phyloP scores from a whole-genome alignment of 2,329 filamentous ascomycete genomes.

The Lecanoromycetidae sp. region DNA sequence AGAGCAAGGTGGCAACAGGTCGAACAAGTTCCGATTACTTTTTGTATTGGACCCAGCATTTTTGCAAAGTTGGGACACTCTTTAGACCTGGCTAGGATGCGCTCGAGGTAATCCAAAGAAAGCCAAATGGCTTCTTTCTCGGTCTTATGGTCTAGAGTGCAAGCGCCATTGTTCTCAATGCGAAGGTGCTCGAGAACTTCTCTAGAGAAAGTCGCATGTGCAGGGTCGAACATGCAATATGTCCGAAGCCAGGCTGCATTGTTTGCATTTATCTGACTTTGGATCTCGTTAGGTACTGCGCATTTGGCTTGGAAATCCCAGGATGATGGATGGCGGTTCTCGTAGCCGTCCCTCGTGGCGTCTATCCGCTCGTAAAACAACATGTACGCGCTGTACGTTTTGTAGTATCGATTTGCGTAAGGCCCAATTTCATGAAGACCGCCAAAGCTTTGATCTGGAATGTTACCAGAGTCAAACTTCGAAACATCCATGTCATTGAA shows the following conservation, averaged over 20 bases:
- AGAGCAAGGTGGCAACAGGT: conserved; percentile 27
- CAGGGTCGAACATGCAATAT: conserved; percentile 67
- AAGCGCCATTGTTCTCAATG: conserved; percentile 36
- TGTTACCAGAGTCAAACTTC: conserved; percentile 58
- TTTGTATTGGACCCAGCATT: conserved; percentile 42
- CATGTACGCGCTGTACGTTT: conserved; percentile 86
- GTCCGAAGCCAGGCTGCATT: conserved; percentile 63
- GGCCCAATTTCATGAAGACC: conserved; percentile 41
- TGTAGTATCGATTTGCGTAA: conserved; percentile 44
- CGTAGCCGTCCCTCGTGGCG: conserved; percentile 45
- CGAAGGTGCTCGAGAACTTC: conserved; percentile 48
- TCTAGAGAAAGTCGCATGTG: conserved; percentile 55
- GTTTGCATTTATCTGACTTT: conserved; percentile 51
- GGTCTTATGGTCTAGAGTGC: conserved; percentile 36
- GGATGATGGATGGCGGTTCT: conserved; percentile 32
- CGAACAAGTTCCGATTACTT: conserved; percentile 19
- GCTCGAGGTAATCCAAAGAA: conserved; percentile 53
- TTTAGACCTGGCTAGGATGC: conserved; percentile 60
- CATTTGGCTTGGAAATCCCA: conserved; percentile 41
- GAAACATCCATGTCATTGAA: conserved; percentile 86
- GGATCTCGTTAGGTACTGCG: conserved; percentile 33
- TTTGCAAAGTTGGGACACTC: conserved; percentile 51
- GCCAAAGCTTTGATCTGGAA: conserved; percentile 72
- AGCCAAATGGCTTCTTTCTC: conserved; percentile 34
- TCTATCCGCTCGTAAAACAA: conserved; percentile 84